Conservation (phyloP, 2,329 filamentous ascomycete genomes). For the Calycina herbarum region DNA sequence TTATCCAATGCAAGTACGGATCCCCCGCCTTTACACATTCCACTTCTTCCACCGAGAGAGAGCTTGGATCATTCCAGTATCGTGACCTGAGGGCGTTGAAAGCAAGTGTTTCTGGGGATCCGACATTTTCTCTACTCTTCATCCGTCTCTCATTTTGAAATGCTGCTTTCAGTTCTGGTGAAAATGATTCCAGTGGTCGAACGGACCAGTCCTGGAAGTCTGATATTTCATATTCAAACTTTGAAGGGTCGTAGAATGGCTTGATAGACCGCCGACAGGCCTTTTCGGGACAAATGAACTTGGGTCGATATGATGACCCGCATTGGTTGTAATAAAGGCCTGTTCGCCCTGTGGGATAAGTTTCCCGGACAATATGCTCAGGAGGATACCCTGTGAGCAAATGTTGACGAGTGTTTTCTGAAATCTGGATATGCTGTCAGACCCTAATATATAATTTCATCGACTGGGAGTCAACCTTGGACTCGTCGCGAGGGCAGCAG, state of each 20-base stretch:
- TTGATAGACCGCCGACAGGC: conserved; percentile 8
- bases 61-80: not conserved
- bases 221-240: conserved; percentile 11
- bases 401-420: conserved; percentile 7
- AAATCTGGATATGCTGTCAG: conserved; percentile 7
- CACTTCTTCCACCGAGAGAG: conserved; percentile 1
- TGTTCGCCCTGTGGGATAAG: not conserved
- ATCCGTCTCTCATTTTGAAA: conserved; percentile 7
- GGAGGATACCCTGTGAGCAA: not conserved
- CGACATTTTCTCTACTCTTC: not conserved
- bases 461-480: not conserved
- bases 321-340: conserved; percentile 7
- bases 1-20: conserved; percentile 5
- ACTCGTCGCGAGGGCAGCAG: conserved; percentile 4
- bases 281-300: conserved; percentile 10
- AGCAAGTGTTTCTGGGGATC: not conserved
- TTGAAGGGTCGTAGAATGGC: conserved; percentile 9
- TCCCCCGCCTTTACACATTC: conserved; percentile 5
- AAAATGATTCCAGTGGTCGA: not conserved
- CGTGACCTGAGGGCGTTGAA: not conserved
- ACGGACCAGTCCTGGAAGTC: conserved; percentile 14
- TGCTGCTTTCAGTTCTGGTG: not conserved
- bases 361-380: not conserved
- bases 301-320: conserved; percentile 11
- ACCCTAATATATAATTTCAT: not conserved